Evolutionary conservation across 345 rosid genomes (phyloP), one percentile per base, ranked within the genome.

Genomic region (Arabidopsis thaliana): DNA sequence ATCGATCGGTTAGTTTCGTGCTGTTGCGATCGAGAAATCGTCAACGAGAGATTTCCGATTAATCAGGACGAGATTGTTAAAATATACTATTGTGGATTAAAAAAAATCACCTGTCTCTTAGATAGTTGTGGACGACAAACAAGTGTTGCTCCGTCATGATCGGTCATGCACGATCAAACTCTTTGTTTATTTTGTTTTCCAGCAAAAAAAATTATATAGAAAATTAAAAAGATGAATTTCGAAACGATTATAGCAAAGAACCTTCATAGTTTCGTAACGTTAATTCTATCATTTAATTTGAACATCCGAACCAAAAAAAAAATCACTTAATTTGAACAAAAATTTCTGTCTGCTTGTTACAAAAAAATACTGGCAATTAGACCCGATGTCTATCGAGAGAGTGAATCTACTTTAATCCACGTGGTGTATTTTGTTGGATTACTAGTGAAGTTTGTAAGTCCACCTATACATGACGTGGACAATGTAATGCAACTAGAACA

Each of bases 81-180:
- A 5, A 45, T n/a, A 46, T 48, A 16, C 20, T 16, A 84, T 69
- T 74, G 67, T 71, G 82, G 67, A 79, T 45, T 40, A 3, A 53
- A 16, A 59, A 6, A 10, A 51, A 55, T 56, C 80, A 85, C 87
- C 89, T 83, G 59, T 76, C 66, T 75, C 38, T 67, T 48, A 84
- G 42, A 10, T 69, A 72, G 67, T 76, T 76, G 81, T 84, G 93
- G 87, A 73, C 76, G 83, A 78, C 82, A 65, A 81, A 65, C 67
- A 77, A 79, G 61, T 64, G n/a, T 71, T 71, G 48, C 66, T 71
- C 80, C 80, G 76, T 56, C 80, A 65, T 77, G 72, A 57, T 71
- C 80, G 80, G 59, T 70, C 76, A 64, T 55, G 61, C 80, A 77
- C 61, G 38, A 56, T 77, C 71, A 30, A 33, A 12, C 36, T 34